Percentiles rank a stretch among this genome's conserved stretches.
Conservation (phyloP, 192 early-diverging fungal genomes). For the Gamsiella multidivaricata region DNA sequence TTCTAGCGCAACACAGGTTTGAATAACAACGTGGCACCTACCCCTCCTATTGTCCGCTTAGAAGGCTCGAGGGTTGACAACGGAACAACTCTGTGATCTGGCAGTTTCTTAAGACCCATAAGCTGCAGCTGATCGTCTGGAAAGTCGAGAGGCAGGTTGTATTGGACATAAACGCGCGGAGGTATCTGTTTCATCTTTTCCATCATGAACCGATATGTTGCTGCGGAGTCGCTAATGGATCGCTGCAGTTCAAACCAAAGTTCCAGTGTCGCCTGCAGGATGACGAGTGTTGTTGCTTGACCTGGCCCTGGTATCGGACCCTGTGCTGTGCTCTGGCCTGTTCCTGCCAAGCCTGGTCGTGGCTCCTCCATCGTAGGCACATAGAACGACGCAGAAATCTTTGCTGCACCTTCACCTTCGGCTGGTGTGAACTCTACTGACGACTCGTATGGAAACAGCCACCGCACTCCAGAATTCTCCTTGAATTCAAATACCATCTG, state of each 20-base stretch:
- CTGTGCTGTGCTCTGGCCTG: neutral
- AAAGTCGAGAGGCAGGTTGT: conserved; percentile 29
- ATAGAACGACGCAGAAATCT: conserved; percentile 43
- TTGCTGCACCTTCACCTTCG: conserved; percentile 10
- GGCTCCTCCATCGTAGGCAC: conserved; percentile 24
- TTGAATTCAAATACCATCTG: conserved; percentile 48
- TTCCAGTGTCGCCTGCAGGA: conserved; percentile 33
- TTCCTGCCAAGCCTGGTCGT: neutral
- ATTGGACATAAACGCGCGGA: conserved; percentile 27
- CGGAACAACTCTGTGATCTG: conserved; percentile 27
- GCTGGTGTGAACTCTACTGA: conserved; percentile 24
- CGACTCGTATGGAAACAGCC: conserved; percentile 43
- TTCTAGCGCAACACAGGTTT: too few relatives aligned
- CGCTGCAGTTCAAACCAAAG: conserved; percentile 36
- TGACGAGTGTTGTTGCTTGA: conserved; percentile 46
- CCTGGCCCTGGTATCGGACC: neutral
- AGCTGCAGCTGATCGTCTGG: conserved; percentile 28
- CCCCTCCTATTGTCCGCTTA: too few relatives aligned
- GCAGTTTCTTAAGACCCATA: conserved; percentile 22
- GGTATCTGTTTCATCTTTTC: conserved; percentile 47
- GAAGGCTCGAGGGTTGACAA: conserved; percentile 15
- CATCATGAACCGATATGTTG: conserved; percentile 41
- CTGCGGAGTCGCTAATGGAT: conserved; percentile 23
- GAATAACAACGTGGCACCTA: too few relatives aligned
- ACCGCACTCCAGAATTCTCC: conserved; percentile 34